Evolutionary conservation across 495 filamentous ascomycete genomes (phyloP).

Genomic region (Penicillium turbatum): DNA sequence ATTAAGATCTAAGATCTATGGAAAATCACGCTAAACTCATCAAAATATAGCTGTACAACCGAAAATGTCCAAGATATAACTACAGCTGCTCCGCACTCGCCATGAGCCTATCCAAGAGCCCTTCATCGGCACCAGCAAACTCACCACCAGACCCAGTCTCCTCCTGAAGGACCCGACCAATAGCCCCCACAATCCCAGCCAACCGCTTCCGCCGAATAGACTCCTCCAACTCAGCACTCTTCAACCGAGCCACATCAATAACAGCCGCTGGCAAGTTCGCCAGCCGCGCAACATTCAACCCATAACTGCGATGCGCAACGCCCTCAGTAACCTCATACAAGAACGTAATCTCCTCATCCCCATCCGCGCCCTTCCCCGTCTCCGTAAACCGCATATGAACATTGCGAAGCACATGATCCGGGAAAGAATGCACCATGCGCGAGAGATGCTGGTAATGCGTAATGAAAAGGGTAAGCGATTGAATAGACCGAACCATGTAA

Average conservation of each 20-base stretch:
- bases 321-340: conserved; percentile 81
- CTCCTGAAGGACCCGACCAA: conserved; percentile 40
- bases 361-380: conserved; percentile 25
- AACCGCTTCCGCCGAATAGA: conserved; percentile 58
- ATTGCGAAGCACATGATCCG: conserved; percentile 58
- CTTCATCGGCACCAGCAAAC: conserved; percentile 22
- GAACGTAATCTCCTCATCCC: conserved; percentile 65
- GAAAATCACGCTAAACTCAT: neutral
- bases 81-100: conserved; percentile 40
- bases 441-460: conserved; percentile 93
- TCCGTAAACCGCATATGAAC: conserved; percentile 83
- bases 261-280: conserved; percentile 75
- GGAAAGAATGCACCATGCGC: conserved; percentile 62
- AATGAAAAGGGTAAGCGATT: conserved; percentile 84
- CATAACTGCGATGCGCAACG: conserved; percentile 88
- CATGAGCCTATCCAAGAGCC: conserved; percentile 33
- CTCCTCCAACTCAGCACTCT: conserved; percentile 77
- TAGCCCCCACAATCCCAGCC: conserved; percentile 38
- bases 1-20: neutral
- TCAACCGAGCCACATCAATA: conserved; percentile 69
- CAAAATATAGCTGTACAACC: conserved; percentile 9
- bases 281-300: conserved; percentile 85
- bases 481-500: conserved; percentile 68
- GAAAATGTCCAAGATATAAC: conserved; percentile 1
- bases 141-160: neutral